Conservation (phyloP, 1,284 basidiomycete genomes). For the Phaffia rhodozyma region DNA sequence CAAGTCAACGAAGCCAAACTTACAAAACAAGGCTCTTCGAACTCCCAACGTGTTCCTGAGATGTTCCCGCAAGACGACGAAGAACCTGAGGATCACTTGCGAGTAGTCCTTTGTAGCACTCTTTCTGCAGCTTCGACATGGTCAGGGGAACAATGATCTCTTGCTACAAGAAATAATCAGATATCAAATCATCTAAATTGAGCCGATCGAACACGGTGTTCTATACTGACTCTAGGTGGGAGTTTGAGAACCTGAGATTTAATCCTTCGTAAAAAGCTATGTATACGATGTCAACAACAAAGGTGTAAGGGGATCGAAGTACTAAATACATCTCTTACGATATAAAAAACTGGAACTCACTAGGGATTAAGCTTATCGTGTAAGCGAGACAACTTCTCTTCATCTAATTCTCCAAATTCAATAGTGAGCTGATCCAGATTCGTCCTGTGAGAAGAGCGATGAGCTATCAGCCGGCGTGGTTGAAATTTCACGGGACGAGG, state of each 20-base stretch:
- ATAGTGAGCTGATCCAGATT: slow-evolving; percentile 57
- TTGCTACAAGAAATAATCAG: slow-evolving; percentile 27
- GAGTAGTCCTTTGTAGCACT: slow-evolving; percentile 66
- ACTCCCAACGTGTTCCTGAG: slow-evolving; percentile 26
- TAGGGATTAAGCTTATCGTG: slow-evolving; percentile 71
- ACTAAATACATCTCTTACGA: neutral
- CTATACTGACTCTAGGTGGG: slow-evolving; percentile 62
- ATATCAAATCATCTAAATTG: slow-evolving; percentile 4
- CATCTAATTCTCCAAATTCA: slow-evolving; percentile 58
- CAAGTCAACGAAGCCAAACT: slow-evolving; percentile 12
- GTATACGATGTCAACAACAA: neutral
- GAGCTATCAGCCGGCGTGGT: neutral
- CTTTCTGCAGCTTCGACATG: slow-evolving; percentile 75
- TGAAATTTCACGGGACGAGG: neutral
- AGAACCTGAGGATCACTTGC: slow-evolving; percentile 48
- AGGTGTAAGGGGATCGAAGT: neutral
- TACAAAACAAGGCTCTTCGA: slow-evolving; percentile 24
- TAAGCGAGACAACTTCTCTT: slow-evolving; percentile 63
- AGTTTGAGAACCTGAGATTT: slow-evolving; percentile 86
- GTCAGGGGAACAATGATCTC: slow-evolving; percentile 77
- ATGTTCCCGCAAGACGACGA: slow-evolving; percentile 32
- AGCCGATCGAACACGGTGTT: neutral
- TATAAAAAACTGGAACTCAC: neutral
- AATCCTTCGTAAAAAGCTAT: slow-evolving; percentile 66
- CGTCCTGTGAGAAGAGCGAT: slow-evolving; percentile 35